These are phyloP conservation scores for Pichia sp. DNA, from an alignment of 1,139 yeast species.

Conservation along the genomic window DNA sequence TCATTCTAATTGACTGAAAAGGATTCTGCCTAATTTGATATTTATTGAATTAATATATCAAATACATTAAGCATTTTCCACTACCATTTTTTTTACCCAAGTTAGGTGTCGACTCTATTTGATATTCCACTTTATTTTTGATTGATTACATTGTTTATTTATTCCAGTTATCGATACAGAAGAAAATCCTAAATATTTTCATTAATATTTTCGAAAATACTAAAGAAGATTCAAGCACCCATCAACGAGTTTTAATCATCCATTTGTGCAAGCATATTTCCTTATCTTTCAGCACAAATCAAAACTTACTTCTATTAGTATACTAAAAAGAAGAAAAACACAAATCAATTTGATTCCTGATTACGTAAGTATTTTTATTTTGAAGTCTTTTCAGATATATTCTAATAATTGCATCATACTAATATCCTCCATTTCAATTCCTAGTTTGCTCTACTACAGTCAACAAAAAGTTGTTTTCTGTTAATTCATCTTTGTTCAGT, in stretches of 20 bases:
- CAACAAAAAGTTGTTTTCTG: background rate
- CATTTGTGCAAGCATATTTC: background rate
- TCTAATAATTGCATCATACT: background rate
- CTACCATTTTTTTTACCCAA: background rate
- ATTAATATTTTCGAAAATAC: background rate
- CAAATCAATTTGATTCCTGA: background rate
- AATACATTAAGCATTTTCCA: background rate
- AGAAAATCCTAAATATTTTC: background rate
- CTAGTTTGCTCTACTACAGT: background rate
- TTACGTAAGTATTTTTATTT: constrained; percentile 8
- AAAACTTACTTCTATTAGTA: background rate
- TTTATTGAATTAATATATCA: constrained; percentile 19
- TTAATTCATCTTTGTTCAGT: background rate
- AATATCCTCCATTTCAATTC: constrained; percentile 1
- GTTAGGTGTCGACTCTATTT: background rate
- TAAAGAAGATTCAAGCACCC: background rate
- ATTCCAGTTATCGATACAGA: background rate
- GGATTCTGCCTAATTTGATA: constrained; percentile 12
- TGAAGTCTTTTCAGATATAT: background rate
- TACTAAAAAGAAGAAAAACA: background rate
- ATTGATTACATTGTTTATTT: background rate
- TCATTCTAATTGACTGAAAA: background rate
- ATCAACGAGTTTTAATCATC: background rate
- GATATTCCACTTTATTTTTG: background rate
- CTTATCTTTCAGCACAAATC: background rate